Evolutionary conservation across 1,284 basidiomycete species (phyloP), one percentile per base, ranked within the genome.

Genomic region (Cryptococcus maquisensis): DNA sequence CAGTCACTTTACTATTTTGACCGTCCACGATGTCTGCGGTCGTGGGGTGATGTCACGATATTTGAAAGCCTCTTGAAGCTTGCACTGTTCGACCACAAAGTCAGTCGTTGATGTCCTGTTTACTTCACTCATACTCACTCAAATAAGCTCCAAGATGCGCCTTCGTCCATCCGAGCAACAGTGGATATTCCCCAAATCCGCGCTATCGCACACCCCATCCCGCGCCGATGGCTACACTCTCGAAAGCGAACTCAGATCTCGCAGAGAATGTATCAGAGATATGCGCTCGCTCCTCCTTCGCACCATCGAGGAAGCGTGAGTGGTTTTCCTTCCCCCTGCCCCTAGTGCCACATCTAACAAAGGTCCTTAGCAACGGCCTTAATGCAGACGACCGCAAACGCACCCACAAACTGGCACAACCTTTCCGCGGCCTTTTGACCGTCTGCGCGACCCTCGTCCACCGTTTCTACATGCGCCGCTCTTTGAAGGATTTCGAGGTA

Each of bases 401-500:
- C 12, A 21, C 15, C 15, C n/a, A 37, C n/a, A 37, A 38, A 4
- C 6, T n/a, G 18, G 20, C 15, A 18, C 28, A n/a, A 36, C 46
- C 49, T 43, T 43, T 18, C 24, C 61, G 68, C 51, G 66, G 66
- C 8, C 60, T 67, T 9, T 81, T 92, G 77, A 86, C 86, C 58
- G 87, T 87, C 26, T 90, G 90, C 16, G 87, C 90, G 26, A 88
- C 87, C 4, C 90, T 90, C 82, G 87, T 95, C 60, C 93, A 96
- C 74, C 84, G 93, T 13, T 96, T 96, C 77, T 96, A 89, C 77
- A 93, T 96, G 90, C 83, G 93, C 51, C 86, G 84, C 67, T 85
- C 90, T n/a, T 81, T 92, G 80, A 82, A 86, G 65, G 86, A 90
- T 66, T 87, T 89, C 71, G 83, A 86, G 24, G 55, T 66, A 18